Evolutionary conservation across 2,329 filamentous ascomycete species (phyloP).

Genomic region (Stachybotrys echinatus): DNA sequence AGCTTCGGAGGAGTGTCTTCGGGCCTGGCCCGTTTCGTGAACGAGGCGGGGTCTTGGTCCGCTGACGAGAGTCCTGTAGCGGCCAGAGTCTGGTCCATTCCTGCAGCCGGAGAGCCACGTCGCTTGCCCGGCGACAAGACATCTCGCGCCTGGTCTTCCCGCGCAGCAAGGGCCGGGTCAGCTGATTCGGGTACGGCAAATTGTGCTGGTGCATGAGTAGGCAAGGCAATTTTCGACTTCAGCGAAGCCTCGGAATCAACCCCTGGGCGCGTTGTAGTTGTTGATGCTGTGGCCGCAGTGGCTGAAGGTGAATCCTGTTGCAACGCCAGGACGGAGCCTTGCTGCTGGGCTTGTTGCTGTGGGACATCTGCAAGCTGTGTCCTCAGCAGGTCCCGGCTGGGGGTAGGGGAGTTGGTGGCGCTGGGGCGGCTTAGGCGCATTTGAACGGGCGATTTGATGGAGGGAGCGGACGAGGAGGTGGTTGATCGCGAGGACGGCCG

Average conservation of each 20-base stretch:
- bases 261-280: background rate
- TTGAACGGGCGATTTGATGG: constrained; percentile 14
- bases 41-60: constrained; percentile 6
- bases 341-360: background rate
- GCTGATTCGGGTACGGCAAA: constrained; percentile 5
- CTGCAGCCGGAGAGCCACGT: constrained; percentile 18
- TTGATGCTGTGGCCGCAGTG: no score
- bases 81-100: constrained; percentile 21
- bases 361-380: background rate
- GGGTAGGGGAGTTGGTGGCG: background rate
- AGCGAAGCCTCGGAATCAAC: background rate
- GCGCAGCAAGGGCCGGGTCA: constrained; percentile 1
- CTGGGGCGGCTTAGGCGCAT: constrained; percentile 3
- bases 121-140: constrained; percentile 26
- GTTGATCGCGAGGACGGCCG: constrained; percentile 16
- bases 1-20: constrained; percentile 48
- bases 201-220: constrained; percentile 7
- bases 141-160: background rate
- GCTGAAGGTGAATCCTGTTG: background rate
- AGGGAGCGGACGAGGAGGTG: constrained; percentile 11
- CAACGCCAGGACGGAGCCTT: background rate
- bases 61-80: constrained; percentile 15
- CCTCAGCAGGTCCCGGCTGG: background rate
- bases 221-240: constrained; percentile 2
- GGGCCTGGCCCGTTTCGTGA: constrained; percentile 48